A percentile compares a stretch with the other conserved stretches of the same genome.
Conservation (phyloP, 1,284 basidiomycete species). For the Ceratobasidium papillatum region DNA sequence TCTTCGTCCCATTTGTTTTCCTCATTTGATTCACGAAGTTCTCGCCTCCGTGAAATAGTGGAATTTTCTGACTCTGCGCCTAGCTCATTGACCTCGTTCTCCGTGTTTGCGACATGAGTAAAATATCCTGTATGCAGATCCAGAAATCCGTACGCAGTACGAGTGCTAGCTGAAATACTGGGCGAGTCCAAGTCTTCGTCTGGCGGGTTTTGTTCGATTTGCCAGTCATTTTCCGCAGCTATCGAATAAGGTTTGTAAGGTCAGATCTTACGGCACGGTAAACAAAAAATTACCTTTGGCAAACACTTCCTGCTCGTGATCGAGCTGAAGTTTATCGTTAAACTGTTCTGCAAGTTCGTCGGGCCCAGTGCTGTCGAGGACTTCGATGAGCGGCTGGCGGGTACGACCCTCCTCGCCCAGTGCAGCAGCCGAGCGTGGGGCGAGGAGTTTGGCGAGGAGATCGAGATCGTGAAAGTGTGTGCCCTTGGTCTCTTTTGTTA, state of each 20-base stretch:
- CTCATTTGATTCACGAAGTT: slow-evolving; percentile 64
- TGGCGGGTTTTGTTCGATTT: slow-evolving; percentile 68
- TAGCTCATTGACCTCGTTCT: slow-evolving; percentile 82
- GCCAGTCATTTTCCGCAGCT: slow-evolving; percentile 83
- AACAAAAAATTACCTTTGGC: slow-evolving; percentile 60
- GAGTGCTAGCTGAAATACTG: slow-evolving; percentile 46
- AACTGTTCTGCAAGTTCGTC: slow-evolving; percentile 39
- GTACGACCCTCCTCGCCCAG: slow-evolving; percentile 9
- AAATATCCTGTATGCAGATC: slow-evolving; percentile 77
- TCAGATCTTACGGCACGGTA: not conserved
- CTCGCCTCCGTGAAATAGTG: slow-evolving; percentile 58
- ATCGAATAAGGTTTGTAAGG: not conserved
- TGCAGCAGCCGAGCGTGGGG: slow-evolving; percentile 62
- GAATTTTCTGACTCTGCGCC: slow-evolving; percentile 69
- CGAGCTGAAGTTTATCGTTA: slow-evolving; percentile 55
- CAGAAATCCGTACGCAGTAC: slow-evolving; percentile 74
- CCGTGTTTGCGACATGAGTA: slow-evolving; percentile 68
- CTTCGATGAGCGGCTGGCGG: slow-evolving; percentile 66
- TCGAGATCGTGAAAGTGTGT: slow-evolving; percentile 78
- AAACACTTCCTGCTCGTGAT: slow-evolving; percentile 66
- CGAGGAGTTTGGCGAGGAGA: slow-evolving; percentile 74
- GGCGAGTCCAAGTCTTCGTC: slow-evolving; percentile 46
- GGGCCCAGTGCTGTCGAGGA: slow-evolving; percentile 54
- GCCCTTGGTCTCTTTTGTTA: slow-evolving; percentile 71
- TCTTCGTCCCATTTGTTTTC: slow-evolving; percentile 81